These are phyloP conservation scores for Draba incana DNA, from an alignment of 345 rosid species.

Conservation along the genomic window DNA sequence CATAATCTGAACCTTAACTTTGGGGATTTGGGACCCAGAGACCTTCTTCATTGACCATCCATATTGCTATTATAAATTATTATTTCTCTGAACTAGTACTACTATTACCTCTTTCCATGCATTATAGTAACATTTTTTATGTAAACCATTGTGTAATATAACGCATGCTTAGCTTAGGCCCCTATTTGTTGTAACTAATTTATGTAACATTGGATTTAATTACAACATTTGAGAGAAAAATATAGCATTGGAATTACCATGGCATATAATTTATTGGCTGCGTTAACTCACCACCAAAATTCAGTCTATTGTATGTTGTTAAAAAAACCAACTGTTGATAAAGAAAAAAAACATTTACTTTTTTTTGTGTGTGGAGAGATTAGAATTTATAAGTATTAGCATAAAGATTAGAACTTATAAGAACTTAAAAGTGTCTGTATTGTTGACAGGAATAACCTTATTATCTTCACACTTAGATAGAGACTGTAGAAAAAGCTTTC, in stretches of 20 bases:
- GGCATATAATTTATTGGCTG: too few species aligned
- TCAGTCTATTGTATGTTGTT: too few species aligned
- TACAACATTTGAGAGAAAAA: not conserved
- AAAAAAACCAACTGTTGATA: too few species aligned
- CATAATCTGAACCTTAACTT: slow-evolving; percentile 28
- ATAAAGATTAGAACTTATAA: too few species aligned
- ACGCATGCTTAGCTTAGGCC: not conserved
- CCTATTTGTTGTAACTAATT: not conserved
- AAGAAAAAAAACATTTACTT: too few species aligned
- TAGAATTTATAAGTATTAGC: too few species aligned
- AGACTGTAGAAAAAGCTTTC: too few species aligned
- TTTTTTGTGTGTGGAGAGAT: too few species aligned
- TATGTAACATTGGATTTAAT: slow-evolving; percentile 5
- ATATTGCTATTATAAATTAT: slow-evolving; percentile 14
- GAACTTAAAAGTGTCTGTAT: too few species aligned
- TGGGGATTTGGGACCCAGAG: slow-evolving; percentile 36
- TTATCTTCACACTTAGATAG: too few species aligned
- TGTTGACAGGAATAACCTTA: too few species aligned
- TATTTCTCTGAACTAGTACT: slow-evolving; percentile 1
- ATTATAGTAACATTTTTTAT: slow-evolving; percentile 5
- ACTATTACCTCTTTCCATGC: not conserved
- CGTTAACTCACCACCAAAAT: too few species aligned
- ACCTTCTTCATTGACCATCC: slow-evolving; percentile 40
- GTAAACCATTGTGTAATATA: not conserved
- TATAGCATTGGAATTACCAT: not conserved